Percentiles rank a stretch among this genome's conserved stretches.
phyloP scores from a whole-genome alignment of 805 yeast genomes.

The Metschnikowia kunwiensis region DNA sequence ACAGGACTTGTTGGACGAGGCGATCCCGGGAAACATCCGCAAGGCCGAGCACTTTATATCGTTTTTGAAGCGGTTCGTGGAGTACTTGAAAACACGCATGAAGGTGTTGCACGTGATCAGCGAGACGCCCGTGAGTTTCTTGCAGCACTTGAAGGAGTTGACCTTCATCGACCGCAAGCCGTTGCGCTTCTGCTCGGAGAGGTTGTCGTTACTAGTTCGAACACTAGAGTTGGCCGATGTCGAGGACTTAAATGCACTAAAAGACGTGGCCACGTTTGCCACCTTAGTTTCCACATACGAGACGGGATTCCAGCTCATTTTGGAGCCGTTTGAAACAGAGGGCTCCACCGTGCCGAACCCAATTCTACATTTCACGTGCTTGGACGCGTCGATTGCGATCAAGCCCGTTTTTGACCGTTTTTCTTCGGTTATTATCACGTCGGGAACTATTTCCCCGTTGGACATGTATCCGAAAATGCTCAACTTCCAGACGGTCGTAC shows the following conservation, averaged over 20 bases:
- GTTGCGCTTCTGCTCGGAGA: slow-evolving; percentile 83
- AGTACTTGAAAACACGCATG: slow-evolving; percentile 94
- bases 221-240: slow-evolving; percentile 84
- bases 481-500: slow-evolving; percentile 88
- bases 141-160: slow-evolving; percentile 88
- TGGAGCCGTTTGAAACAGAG: slow-evolving; percentile 95
- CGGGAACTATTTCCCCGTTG: slow-evolving; percentile 96
- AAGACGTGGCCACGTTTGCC: slow-evolving; percentile 96
- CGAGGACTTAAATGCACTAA: slow-evolving; percentile 88
- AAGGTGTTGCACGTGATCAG: slow-evolving; percentile 95
- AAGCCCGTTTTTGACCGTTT: slow-evolving; percentile 95
- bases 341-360: slow-evolving; percentile 96
- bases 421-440: slow-evolving; percentile 88
- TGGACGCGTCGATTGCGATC: slow-evolving; percentile 97
- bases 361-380: slow-evolving; percentile 84
- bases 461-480: slow-evolving; percentile 99
- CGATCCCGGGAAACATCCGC: slow-evolving; percentile 95
- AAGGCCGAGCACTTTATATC: slow-evolving; percentile 97
- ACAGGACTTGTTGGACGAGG: slow-evolving; percentile 81
- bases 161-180: slow-evolving; percentile 94
- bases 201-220: slow-evolving; percentile 81
- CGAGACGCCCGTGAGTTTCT: slow-evolving; percentile 92
- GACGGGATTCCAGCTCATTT: slow-evolving; percentile 81
- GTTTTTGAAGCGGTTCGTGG: slow-evolving; percentile 87
- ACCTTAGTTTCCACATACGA: slow-evolving; percentile 95